Evolutionary conservation across 192 early-diverging fungal genomes (phyloP).

Genomic region (Rhizophagus sp.): DNA sequence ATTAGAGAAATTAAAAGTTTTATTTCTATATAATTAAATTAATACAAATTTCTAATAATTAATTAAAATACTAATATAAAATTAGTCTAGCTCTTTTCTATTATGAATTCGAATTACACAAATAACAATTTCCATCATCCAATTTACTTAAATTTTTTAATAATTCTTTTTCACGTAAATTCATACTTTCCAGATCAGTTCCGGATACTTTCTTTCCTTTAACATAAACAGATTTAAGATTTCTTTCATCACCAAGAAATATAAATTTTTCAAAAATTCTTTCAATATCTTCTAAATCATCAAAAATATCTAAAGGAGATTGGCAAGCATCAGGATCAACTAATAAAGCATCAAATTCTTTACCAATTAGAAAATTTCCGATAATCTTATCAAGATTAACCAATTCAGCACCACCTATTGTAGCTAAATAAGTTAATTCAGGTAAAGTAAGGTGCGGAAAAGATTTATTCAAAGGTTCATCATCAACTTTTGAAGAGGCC

Average conservation of each 20-base stretch:
- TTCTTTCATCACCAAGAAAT: constrained; percentile 88
- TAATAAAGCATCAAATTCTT: constrained; percentile 92
- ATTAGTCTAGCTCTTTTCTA: too few relatives aligned
- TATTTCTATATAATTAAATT: too few relatives aligned
- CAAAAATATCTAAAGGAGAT: constrained; percentile 66
- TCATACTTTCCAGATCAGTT: background rate
- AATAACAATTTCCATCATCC: background rate
- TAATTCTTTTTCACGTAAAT: background rate
- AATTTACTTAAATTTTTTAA: background rate
- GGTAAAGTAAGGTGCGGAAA: constrained; percentile 59
- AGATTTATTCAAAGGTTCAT: constrained; percentile 9
- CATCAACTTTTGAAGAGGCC: constrained; percentile 27
- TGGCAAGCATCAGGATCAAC: constrained; percentile 49
- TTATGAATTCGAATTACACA: background rate
- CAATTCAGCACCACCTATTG: constrained; percentile 85
- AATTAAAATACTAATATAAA: too few relatives aligned
- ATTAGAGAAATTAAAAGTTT: too few relatives aligned
- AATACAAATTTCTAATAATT: too few relatives aligned
- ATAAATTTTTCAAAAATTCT: constrained; percentile 85
- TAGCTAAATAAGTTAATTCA: constrained; percentile 86
- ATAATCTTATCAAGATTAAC: constrained; percentile 69
- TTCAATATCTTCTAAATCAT: constrained; percentile 49
- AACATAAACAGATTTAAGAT: constrained; percentile 81
- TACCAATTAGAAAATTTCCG: constrained; percentile 84
- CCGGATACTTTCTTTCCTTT: constrained; percentile 60